Evolutionary conservation across 306 rosid genomes (phyloP), one percentile per base, ranked within the genome.

Genomic region (Gynostemma pentaphyllum): DNA sequence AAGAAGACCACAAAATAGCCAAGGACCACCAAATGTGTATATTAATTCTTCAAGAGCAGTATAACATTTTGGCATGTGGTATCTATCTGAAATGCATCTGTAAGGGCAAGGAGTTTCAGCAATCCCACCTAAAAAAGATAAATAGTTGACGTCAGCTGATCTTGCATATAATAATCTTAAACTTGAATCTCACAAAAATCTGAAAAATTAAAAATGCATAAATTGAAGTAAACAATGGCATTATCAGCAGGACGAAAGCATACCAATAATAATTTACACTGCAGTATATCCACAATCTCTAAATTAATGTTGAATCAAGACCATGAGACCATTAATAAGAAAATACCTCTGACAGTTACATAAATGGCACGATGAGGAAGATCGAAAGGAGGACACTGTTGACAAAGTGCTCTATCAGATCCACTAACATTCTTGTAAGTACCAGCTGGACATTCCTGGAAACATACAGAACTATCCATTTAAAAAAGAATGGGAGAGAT

Each of bases 41-140:
- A 94, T 81, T 78, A 94, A 81, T 78, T 94, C 99, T 76, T 94
- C 99, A 48, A 89, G 95, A 37, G 97, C 95, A 1, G 99, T 94
- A 67, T 84, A 94, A 74, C 99, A 94, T 68, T 86, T 47, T 9
- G 99, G 99, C 99, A 94, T 76, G 78, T 86, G 97, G 79, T 94
- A 94, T 86, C 95, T 80, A 68, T 94, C 97, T 42, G 97, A 86
- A 75, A 94, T 51, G 78, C 99, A 94, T 80, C 46, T 75, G 78
- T 86, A 94, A 52, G 99, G 99, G 72, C 99, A 94, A 49, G 97
- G 94, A 39, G 74, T 60, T 80, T 88, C 87, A 61, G 83, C 77
- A 68, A 84, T 79, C 63, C 99, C 99, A 72, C 99, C 99, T 94
- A 80, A 67, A 53, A 40, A 66, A 48, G 42, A 66, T 61, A 45